Percentiles rank a stretch among this genome's conserved stretches.
These are phyloP conservation scores for Kwoniella botswanensis DNA, from an alignment of 768 basidiomycete species.

Conservation along the genomic window DNA sequence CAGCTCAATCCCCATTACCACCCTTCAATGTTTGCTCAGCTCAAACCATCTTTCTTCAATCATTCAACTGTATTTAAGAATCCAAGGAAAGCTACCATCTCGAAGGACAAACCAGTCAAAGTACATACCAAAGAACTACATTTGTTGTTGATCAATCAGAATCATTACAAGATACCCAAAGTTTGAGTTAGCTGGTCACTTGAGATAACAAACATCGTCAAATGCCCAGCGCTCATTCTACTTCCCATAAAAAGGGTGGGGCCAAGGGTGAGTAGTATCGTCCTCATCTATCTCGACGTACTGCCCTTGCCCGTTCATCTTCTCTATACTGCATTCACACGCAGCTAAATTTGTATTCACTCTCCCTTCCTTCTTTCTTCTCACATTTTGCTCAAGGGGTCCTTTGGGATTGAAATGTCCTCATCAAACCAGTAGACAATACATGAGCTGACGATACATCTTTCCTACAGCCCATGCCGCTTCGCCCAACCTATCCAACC, in stretches of 20 bases:
- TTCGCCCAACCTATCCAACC: constrained; percentile 22
- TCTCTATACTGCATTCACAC: too few relatives aligned
- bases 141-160: constrained; percentile 26
- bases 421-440: background rate
- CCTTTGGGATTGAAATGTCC: constrained; percentile 17
- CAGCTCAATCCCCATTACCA: background rate
- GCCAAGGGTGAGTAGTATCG: constrained; percentile 17
- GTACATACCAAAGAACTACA: constrained; percentile 23
- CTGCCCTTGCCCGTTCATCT: background rate
- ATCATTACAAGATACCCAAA: constrained; percentile 29
- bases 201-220: background rate
- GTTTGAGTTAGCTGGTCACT: constrained; percentile 18
- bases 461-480: background rate
- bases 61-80: constrained; percentile 7
- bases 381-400: constrained; percentile 5
- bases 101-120: constrained; percentile 10
- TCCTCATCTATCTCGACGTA: background rate
- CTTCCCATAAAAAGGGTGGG: constrained; percentile 25
- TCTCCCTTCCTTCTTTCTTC: background rate
- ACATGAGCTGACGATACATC: constrained; percentile 5
- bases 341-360: background rate
- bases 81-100: background rate
- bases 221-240: constrained; percentile 23
- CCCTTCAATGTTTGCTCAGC: constrained; percentile 29
- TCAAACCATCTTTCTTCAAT: constrained; percentile 12